Percentiles rank a stretch among this genome's conserved stretches.
phyloP scores from a whole-genome alignment of 2,329 filamentous ascomycete genomes.

The Colletotrichum godetiae region DNA sequence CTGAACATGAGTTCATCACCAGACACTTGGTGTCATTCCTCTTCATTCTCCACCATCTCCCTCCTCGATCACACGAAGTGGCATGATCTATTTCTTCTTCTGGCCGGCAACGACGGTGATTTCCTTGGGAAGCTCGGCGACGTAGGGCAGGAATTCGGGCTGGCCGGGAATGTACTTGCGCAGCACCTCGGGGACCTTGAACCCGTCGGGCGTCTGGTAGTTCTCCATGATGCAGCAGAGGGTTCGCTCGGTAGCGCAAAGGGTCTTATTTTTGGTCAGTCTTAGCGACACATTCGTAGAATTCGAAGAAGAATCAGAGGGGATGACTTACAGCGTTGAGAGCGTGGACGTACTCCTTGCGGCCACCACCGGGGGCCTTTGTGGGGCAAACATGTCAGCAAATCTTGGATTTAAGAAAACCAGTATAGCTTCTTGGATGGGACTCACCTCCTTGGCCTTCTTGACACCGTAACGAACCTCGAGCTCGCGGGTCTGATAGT shows the following conservation, averaged over 20 bases:
- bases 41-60: slow-evolving; percentile 44
- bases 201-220: slow-evolving; percentile 90
- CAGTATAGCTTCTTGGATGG: background rate
- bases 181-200: slow-evolving; percentile 84
- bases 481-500: slow-evolving; percentile 86
- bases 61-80: slow-evolving; percentile 28
- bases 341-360: slow-evolving; percentile 95
- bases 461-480: slow-evolving; percentile 94
- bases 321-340: slow-evolving; percentile 71
- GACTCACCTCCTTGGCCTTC: slow-evolving; percentile 49
- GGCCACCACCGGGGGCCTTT: slow-evolving; percentile 36
- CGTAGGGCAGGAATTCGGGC: slow-evolving; percentile 89
- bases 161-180: slow-evolving; percentile 91
- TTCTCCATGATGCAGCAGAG: slow-evolving; percentile 97
- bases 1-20: background rate
- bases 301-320: slow-evolving; percentile 65
- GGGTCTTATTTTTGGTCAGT: slow-evolving; percentile 64
- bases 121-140: slow-evolving; percentile 86
- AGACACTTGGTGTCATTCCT: slow-evolving; percentile 23
- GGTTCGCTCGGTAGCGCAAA: slow-evolving; percentile 91
- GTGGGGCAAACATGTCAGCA: background rate
- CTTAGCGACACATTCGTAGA: background rate
- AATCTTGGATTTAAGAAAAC: background rate
- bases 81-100: slow-evolving; percentile 41
- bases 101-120: slow-evolving; percentile 43